Conservation (phyloP, 768 basidiomycete genomes). For the Collybia sordida region DNA sequence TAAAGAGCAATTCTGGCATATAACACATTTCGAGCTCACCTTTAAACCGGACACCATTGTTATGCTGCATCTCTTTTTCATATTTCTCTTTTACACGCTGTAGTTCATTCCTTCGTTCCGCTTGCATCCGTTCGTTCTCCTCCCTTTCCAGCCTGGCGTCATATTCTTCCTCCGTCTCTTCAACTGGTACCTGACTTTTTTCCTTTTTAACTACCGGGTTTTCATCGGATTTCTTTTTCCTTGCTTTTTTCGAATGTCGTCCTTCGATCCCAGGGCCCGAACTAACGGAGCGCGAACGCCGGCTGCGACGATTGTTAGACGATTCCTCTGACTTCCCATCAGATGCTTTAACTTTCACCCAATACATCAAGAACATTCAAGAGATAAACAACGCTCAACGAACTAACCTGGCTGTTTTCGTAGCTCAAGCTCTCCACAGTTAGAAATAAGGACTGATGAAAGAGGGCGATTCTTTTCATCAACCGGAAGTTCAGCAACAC, state of each 20-base stretch:
- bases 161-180: constrained; percentile 74
- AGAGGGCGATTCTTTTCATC: constrained; percentile 77
- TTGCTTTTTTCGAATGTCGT: constrained; percentile 21
- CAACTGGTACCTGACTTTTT: constrained; percentile 15
- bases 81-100: constrained; percentile 43
- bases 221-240: constrained; percentile 23
- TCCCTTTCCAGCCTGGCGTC: constrained; percentile 67
- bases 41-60: constrained; percentile 63
- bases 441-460: constrained; percentile 63
- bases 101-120: constrained; percentile 45
- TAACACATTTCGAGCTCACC: constrained; percentile 29
- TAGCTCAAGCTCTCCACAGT: constrained; percentile 85
- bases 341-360: constrained; percentile 3
- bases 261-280: constrained; percentile 13
- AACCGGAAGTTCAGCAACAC: constrained; percentile 61
- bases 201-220: constrained; percentile 17
- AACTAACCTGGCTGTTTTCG: constrained; percentile 35
- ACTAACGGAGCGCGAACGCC: constrained; percentile 13
- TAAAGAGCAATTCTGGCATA: neutral
- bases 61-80: constrained; percentile 28
- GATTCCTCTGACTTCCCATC: constrained; percentile 10
- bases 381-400: neutral
- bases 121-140: constrained; percentile 58
- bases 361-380: no score
- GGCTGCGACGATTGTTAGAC: constrained; percentile 12